Evolutionary conservation across 2,329 filamentous ascomycete genomes (phyloP).

Genomic region (Lachnellula willkommii): DNA sequence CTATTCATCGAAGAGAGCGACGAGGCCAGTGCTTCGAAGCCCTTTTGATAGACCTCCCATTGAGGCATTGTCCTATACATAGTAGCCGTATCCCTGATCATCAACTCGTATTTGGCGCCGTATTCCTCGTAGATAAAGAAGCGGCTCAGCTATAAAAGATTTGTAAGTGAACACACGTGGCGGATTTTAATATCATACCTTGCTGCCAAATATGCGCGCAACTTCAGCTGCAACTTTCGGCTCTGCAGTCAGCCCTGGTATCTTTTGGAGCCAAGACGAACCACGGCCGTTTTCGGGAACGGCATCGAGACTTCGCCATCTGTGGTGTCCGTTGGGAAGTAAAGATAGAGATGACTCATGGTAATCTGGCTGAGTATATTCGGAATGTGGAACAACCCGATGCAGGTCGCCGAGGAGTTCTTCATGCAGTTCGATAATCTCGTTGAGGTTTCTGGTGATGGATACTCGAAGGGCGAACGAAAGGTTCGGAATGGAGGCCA

Average conservation of each 20-base stretch:
- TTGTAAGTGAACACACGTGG: neutral
- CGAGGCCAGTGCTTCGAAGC: constrained; percentile 75
- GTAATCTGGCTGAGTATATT: constrained; percentile 47
- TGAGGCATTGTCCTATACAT: constrained; percentile 63
- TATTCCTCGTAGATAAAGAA: constrained; percentile 92
- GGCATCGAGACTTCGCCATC: constrained; percentile 41
- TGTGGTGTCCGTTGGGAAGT: constrained; percentile 34
- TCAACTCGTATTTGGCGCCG: constrained; percentile 79
- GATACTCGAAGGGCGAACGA: constrained; percentile 61
- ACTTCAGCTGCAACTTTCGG: constrained; percentile 56
- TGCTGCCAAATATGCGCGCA: constrained; percentile 55
- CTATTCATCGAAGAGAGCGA: constrained; percentile 67
- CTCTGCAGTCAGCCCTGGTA: constrained; percentile 51
- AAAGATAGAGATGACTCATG: constrained; percentile 3
- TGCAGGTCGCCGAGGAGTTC: constrained; percentile 72
- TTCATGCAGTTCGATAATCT: constrained; percentile 79
- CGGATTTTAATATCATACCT: constrained; percentile 37
- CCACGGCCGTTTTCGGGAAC: constrained; percentile 33
- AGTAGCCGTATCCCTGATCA: constrained; percentile 70
- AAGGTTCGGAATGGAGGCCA: constrained; percentile 64
- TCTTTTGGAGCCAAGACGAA: constrained; percentile 40
- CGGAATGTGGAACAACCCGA: constrained; percentile 62
- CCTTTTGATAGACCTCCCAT: constrained; percentile 77
- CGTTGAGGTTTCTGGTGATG: constrained; percentile 72
- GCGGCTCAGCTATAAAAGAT: constrained; percentile 57